Evolutionary conservation across 1,284 basidiomycete species (phyloP).

Genomic region (Ustilago trichophora): DNA sequence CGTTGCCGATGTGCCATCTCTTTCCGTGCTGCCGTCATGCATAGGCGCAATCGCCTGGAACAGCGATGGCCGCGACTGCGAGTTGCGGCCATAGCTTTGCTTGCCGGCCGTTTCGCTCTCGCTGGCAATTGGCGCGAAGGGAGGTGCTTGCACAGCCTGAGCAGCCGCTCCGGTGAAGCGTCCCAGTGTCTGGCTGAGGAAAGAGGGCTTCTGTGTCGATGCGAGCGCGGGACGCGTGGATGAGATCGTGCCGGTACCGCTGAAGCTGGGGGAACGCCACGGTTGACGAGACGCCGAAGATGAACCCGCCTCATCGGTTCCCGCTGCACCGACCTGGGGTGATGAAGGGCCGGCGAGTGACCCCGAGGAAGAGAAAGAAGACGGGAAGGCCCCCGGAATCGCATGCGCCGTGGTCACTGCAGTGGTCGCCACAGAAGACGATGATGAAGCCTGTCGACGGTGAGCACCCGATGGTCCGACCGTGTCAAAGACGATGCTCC

Average conservation of each 20-base stretch:
- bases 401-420: conserved; percentile 31
- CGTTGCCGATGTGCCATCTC: no score
- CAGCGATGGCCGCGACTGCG: conserved; percentile 24
- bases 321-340: conserved; percentile 1
- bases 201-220: conserved; percentile 22
- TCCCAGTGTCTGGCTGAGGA: conserved; percentile 49
- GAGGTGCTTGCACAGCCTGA: conserved; percentile 12
- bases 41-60: conserved; percentile 31
- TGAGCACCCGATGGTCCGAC: conserved; percentile 1
- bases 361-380: conserved; percentile 27
- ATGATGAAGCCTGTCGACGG: conserved; percentile 24
- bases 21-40: conserved; percentile 13
- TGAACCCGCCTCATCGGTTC: conserved; percentile 1
- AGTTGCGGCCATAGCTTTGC: conserved; percentile 3
- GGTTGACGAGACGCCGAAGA: neutral
- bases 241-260: neutral
- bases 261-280: conserved; percentile 17
- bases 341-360: conserved; percentile 18
- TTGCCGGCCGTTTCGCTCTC: conserved; percentile 6
- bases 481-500: conserved; percentile 40
- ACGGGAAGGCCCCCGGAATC: conserved; percentile 40
- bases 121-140: conserved; percentile 7
- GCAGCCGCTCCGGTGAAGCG: conserved; percentile 32
- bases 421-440: conserved; percentile 20
- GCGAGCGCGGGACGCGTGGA: no score